Evolutionary conservation across 306 rosid species (phyloP).

Genomic region (Glycine soja): DNA sequence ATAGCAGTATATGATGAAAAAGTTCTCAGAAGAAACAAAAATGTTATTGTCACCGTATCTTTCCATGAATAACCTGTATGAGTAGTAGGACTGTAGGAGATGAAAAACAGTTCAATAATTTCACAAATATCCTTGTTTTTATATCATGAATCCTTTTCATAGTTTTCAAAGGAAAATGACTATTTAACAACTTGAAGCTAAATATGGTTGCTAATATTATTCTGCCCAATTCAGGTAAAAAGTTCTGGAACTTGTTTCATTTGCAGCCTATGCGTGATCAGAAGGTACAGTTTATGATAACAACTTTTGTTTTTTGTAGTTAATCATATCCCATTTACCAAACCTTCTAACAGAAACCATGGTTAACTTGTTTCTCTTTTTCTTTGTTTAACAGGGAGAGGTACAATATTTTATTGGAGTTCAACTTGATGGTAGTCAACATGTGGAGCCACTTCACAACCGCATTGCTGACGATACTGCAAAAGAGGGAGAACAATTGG

Average conservation of each 20-base stretch:
- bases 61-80: slow-evolving; percentile 2
- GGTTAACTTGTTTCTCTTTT: slow-evolving; percentile 3
- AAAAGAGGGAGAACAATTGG: slow-evolving; percentile 75
- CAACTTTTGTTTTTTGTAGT: background rate
- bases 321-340: slow-evolving; percentile 2
- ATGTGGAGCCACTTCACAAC: slow-evolving; percentile 86
- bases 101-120: slow-evolving; percentile 24
- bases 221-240: slow-evolving; percentile 70
- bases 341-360: slow-evolving; percentile 6
- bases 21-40: slow-evolving; percentile 5
- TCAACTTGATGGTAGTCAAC: slow-evolving; percentile 98
- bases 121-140: background rate
- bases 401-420: slow-evolving; percentile 97
- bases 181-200: slow-evolving; percentile 8
- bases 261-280: slow-evolving; percentile 99
- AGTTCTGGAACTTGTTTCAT: slow-evolving; percentile 98
- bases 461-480: slow-evolving; percentile 75
- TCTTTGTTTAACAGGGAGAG: slow-evolving; percentile 76
- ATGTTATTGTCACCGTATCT: background rate
- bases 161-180: slow-evolving; percentile 35
- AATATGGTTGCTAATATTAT: slow-evolving; percentile 23
- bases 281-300: slow-evolving; percentile 61
- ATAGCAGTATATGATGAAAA: background rate
- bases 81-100: background rate
- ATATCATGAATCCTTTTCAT: slow-evolving; percentile 5